Percentiles rank a stretch among this genome's conserved stretches.
Conservation (phyloP, 345 rosid genomes). For the Syzygium jambos region DNA sequence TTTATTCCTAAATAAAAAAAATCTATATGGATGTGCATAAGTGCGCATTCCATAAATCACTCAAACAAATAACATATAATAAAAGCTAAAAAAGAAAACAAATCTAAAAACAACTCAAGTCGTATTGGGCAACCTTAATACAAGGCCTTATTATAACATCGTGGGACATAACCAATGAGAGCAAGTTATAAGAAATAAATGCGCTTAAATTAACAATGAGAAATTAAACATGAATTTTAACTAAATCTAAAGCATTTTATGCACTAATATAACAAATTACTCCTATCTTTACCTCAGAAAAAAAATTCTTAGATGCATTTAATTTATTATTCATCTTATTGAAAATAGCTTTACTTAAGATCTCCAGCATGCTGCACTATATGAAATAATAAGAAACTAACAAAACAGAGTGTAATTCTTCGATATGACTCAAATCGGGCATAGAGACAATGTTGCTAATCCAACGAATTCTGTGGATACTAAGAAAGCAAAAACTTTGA, state of each 20-base stretch:
- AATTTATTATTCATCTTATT: not conserved
- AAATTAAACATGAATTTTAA: not conserved
- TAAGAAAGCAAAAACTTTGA: too few species aligned
- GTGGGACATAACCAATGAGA: not conserved
- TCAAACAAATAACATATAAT: not conserved
- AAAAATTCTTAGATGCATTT: too few species aligned
- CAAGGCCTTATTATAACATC: not conserved
- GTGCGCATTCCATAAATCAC: not conserved
- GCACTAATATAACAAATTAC: not conserved
- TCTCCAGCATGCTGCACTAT: not conserved
- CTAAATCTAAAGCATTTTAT: too few species aligned
- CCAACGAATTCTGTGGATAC: too few species aligned
- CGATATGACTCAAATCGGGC: too few species aligned
- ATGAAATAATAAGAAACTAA: not conserved
- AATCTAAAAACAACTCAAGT: not conserved
- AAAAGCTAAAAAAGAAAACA: not conserved
- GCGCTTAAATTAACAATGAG: not conserved
- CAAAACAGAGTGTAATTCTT: not conserved
- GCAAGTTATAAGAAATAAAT: not conserved
- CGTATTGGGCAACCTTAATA: fast-evolving
- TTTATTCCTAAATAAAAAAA: not conserved
- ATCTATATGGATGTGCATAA: not conserved
- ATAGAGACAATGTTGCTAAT: too few species aligned
- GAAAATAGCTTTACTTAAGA: not conserved
- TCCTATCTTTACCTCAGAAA: not conserved